Evolutionary conservation across 805 yeast genomes (phyloP).

Genomic region (Metschnikowia koreensis): DNA sequence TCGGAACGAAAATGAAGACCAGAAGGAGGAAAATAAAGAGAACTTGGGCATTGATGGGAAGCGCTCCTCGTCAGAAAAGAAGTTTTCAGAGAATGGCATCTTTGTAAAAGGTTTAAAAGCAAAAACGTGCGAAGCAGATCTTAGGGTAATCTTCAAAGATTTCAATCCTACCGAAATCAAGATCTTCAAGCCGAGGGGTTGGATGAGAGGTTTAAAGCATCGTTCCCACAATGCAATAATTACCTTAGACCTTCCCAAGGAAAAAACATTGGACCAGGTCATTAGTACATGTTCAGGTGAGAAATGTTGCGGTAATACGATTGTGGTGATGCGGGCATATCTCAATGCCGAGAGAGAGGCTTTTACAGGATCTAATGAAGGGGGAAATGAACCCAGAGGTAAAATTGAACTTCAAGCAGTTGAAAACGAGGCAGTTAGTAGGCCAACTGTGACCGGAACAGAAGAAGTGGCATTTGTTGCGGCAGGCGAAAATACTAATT

Average conservation of each 20-base stretch:
- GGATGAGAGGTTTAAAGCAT: conserved; percentile 29
- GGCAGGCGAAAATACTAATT: background rate
- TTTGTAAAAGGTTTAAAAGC: conserved; percentile 42
- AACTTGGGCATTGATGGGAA: background rate
- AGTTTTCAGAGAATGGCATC: conserved; percentile 44
- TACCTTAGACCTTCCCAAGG: conserved; percentile 38
- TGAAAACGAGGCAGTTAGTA: background rate
- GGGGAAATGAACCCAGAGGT: background rate
- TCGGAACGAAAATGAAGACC: conserved; percentile 2
- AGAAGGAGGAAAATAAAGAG: conserved; percentile 6
- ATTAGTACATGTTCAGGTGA: conserved; percentile 36
- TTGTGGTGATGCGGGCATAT: conserved; percentile 10
- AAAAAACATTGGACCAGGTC: conserved; percentile 43
- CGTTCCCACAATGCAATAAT: conserved; percentile 51
- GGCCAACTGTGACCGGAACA: background rate
- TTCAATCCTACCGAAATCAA: conserved; percentile 48
- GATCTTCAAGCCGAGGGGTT: conserved; percentile 41
- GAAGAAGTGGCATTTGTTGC: background rate
- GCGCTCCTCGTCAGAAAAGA: conserved; percentile 1
- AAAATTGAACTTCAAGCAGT: background rate
- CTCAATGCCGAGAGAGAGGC: conserved; percentile 5
- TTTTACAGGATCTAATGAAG: background rate
- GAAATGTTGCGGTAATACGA: conserved; percentile 6
- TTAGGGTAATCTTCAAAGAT: conserved; percentile 41
- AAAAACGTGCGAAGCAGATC: conserved; percentile 41